Conservation (phyloP, 2,329 filamentous ascomycete species). For the Bisporella sp. region DNA sequence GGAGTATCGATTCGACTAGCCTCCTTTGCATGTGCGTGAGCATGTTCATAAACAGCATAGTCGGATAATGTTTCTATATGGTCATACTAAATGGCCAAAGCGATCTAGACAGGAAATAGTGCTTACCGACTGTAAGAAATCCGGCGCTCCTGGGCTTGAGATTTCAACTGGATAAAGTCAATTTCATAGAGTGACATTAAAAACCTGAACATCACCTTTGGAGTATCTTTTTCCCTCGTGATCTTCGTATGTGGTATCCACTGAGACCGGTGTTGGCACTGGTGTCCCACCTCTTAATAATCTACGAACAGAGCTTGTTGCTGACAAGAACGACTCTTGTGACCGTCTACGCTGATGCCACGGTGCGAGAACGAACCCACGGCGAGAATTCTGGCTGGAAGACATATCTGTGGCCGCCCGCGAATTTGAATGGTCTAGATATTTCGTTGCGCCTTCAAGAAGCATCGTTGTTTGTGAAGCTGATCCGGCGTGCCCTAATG, state of each 20-base stretch:
- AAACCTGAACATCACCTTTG: slow-evolving; percentile 9
- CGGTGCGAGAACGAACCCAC: slow-evolving; percentile 23
- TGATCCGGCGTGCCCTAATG: no score
- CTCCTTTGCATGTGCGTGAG: slow-evolving; percentile 13
- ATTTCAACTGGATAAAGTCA: slow-evolving; percentile 17
- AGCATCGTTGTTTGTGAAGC: slow-evolving; percentile 18
- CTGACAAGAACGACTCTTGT: slow-evolving; percentile 20
- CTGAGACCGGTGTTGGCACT: slow-evolving; percentile 16
- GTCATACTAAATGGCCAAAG: no score
- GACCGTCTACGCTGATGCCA: slow-evolving; percentile 25
- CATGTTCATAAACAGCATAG: background rate
- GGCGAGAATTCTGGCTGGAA: slow-evolving; percentile 5
- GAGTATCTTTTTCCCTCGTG: slow-evolving; percentile 11
- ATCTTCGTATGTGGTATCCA: slow-evolving; percentile 11
- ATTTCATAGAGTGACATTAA: no score
- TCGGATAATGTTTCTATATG: no score
- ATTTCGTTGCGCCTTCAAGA: slow-evolving; percentile 18
- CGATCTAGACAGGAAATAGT: background rate
- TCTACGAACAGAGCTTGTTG: slow-evolving; percentile 23
- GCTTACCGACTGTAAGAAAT: slow-evolving; percentile 25
- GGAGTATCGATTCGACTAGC: slow-evolving; percentile 27
- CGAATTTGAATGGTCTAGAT: slow-evolving; percentile 8
- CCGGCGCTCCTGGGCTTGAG: slow-evolving; percentile 15
- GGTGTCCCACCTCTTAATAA: slow-evolving; percentile 25
- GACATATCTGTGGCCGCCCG: no score